Evolutionary conservation across 2,329 filamentous ascomycete species (phyloP), one percentile per base, ranked within the genome.

Genomic region (Paraphaeosphaeria sporulosa): DNA sequence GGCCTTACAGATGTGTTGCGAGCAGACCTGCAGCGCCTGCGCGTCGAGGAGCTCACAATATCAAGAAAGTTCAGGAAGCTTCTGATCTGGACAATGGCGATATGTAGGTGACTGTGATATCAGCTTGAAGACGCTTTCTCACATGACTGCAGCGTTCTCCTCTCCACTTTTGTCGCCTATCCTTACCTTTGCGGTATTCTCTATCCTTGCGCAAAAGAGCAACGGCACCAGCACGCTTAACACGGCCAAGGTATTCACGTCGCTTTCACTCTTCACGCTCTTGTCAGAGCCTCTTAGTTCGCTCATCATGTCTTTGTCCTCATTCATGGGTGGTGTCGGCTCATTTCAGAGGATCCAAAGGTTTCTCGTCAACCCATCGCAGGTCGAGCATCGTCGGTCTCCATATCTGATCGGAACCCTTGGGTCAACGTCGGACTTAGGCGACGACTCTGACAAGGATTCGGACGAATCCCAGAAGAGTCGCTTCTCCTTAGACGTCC

Each of bases 291-390:
- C 82, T 5, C 73, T 84, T 0, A 66, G 79, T 19, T 79, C 77
- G 3, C 69, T 84, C 34, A 80, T 84, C 9, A 81, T 81, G 77
- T 77, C 80, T 9, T 67, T 83, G 10, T 76, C 79, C 59, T 71
- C 76, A 4, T 80, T 83, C 46, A 76, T 81, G 59, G 79, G 79
- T 1, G 78, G 80, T 3, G 71, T 83, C 1, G 81, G 80, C 6
- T 82, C 80, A 9, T 83, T 83, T 60, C 70, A 72, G 38, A 74
- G 81, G 17, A 83, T 84, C 17, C 81, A 83, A 56, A 74, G 78
- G 12, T 84, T 83, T 58, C 66, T 84, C 1, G 66, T 76, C 10
- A 77, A 63, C 23, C 63, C 68, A 17, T 53, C 65, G 1, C 62
- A 58, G 17, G 23, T 32, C 4, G 73, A 75, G 23, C 61, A 55